phyloP scores from a whole-genome alignment of 495 filamentous ascomycete genomes.

The Hyaloscypha bicolor region DNA sequence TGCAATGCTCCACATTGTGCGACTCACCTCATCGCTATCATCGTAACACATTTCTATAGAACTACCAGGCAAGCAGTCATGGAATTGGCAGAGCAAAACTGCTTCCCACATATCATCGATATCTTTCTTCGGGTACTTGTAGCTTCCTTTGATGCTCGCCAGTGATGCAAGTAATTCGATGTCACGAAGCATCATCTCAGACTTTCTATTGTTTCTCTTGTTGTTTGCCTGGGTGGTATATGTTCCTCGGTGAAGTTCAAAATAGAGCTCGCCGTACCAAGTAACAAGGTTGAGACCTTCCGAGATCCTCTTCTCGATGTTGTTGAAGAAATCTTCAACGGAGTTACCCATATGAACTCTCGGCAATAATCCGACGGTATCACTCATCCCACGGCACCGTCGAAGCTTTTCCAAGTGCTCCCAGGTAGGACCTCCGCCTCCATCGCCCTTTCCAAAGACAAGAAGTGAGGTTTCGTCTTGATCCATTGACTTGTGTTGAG shows the following conservation, averaged over 20 bases:
- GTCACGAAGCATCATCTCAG: conserved; percentile 82
- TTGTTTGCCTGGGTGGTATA: conserved; percentile 98
- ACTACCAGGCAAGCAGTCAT: conserved; percentile 95
- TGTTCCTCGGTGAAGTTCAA: conserved; percentile 93
- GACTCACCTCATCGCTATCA: conserved; percentile 70
- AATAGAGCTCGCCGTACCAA: conserved; percentile 98
- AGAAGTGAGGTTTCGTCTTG: conserved; percentile 85
- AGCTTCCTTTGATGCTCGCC: conserved; percentile 71
- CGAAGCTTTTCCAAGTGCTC: conserved; percentile 92
- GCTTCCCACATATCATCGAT: conserved; percentile 95
- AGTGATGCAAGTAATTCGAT: conserved; percentile 88
- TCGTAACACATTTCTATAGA: conserved; percentile 97
- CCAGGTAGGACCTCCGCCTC: conserved; percentile 93
- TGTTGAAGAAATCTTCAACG: conserved; percentile 95
- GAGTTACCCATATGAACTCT: conserved; percentile 87
- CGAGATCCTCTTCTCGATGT: conserved; percentile 69
- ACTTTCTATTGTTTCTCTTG: conserved; percentile 87
- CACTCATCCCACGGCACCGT: conserved; percentile 90
- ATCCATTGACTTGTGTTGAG: conserved; percentile 94
- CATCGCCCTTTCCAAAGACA: conserved; percentile 95
- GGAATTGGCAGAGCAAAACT: conserved; percentile 88
- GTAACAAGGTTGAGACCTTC: conserved; percentile 82
- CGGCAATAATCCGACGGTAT: conserved; percentile 80
- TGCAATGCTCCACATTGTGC: not conserved
- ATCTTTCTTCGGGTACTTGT: conserved; percentile 88